These are phyloP conservation scores for Trichoderma sp. DNA, from an alignment of 2,329 filamentous ascomycete genomes.

Conservation along the genomic window DNA sequence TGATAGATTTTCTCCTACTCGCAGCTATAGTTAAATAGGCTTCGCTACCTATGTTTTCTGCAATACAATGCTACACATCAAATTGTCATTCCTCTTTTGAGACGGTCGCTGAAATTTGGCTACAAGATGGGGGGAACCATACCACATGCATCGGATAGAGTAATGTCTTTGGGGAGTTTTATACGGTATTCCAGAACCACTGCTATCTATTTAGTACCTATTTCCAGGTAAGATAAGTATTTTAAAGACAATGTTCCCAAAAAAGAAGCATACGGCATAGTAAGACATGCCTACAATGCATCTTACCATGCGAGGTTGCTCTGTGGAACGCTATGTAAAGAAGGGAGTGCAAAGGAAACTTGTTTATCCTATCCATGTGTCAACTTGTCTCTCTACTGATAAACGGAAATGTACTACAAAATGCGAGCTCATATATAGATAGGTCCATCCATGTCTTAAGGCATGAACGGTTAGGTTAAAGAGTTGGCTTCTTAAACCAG, in stretches of 20 bases:
- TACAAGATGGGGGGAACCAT: too few species aligned
- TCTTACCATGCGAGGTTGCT: too few species aligned
- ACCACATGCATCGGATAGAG: too few species aligned
- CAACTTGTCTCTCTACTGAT: neutral
- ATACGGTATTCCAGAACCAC: too few species aligned
- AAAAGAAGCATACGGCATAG: too few species aligned
- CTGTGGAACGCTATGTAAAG: neutral
- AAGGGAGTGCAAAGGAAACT: neutral
- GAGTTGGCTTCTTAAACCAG: neutral
- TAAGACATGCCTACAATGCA: too few species aligned
- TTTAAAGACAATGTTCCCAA: too few species aligned
- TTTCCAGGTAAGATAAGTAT: too few species aligned
- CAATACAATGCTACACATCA: neutral
- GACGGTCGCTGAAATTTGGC: neutral
- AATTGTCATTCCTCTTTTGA: neutral
- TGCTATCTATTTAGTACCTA: too few species aligned
- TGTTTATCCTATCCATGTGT: neutral
- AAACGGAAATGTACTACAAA: neutral
- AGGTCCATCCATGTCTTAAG: neutral
- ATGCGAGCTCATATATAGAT: neutral
- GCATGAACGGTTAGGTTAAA: neutral
- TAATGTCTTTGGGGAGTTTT: too few species aligned
- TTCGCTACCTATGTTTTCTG: neutral
- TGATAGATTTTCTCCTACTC: neutral
- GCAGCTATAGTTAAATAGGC: neutral